A percentile compares a stretch with the other conserved stretches of the same genome.
Evolutionary conservation across 225 moss, liverwort and hornwort species (phyloP).

Genomic region (Anthoceros angustus): DNA sequence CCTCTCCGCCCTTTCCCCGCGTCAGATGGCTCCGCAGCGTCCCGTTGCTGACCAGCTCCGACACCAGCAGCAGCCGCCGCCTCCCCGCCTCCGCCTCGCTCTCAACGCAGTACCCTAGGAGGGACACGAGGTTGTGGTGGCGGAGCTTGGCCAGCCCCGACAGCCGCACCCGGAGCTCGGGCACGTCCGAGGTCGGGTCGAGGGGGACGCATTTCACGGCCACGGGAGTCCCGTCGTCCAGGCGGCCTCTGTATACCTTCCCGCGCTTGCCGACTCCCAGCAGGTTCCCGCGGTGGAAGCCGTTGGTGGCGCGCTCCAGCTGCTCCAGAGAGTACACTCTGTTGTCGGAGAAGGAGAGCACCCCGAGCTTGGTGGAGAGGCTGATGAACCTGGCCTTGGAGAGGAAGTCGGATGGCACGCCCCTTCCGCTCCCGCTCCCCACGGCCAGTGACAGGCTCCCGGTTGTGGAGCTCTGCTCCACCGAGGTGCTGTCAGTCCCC

Average conservation of each 20-base stretch:
- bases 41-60: slow-evolving; percentile 64
- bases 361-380: slow-evolving; percentile 81
- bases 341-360: slow-evolving; percentile 45
- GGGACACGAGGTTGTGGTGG: slow-evolving; percentile 71
- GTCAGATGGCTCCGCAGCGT: slow-evolving; percentile 56
- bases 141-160: slow-evolving; percentile 70
- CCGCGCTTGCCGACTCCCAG: slow-evolving; percentile 81
- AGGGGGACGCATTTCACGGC: slow-evolving; percentile 74
- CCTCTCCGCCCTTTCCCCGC: slow-evolving; percentile 49
- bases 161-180: slow-evolving; percentile 56
- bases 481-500: slow-evolving; percentile 23
- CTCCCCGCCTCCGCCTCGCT: slow-evolving; percentile 43
- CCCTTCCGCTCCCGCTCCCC: slow-evolving; percentile 16
- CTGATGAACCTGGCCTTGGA: slow-evolving; percentile 91
- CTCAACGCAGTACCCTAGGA: slow-evolving; percentile 69
- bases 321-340: slow-evolving; percentile 68
- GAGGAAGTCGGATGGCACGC: slow-evolving; percentile 81
- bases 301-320: slow-evolving; percentile 80
- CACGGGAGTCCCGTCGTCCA: slow-evolving; percentile 75
- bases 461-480: slow-evolving; percentile 17
- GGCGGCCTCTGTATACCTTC: slow-evolving; percentile 86
- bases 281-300: slow-evolving; percentile 50
- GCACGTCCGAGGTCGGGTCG: slow-evolving; percentile 65
- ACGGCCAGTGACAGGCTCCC: slow-evolving; percentile 36
- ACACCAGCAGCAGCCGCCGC: slow-evolving; percentile 69